Evolutionary conservation across 495 filamentous ascomycete genomes (phyloP).

Genomic region (Darksidea phi): DNA sequence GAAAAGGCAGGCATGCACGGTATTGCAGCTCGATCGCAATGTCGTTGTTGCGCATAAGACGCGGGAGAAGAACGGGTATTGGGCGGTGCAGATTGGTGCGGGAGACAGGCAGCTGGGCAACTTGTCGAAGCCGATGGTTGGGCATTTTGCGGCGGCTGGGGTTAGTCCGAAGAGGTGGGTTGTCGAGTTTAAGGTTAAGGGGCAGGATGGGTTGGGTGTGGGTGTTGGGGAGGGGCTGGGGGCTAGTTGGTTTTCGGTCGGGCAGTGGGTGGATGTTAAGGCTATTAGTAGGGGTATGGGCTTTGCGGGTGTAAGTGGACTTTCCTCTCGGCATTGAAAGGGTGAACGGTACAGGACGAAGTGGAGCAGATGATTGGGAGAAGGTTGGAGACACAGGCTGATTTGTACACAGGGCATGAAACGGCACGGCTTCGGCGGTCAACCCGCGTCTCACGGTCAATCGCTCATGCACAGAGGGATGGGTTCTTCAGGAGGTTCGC

Average conservation of each 20-base stretch:
- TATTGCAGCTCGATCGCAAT: constrained; percentile 89
- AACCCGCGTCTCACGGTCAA: constrained; percentile 90
- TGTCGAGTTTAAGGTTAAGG: constrained; percentile 79
- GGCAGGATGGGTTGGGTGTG: constrained; percentile 63
- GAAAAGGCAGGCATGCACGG: constrained; percentile 78
- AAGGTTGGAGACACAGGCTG: background rate
- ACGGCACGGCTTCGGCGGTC: constrained; percentile 79
- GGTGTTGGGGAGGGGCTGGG: constrained; percentile 68
- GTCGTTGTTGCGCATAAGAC: constrained; percentile 87
- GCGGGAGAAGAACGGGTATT: constrained; percentile 77
- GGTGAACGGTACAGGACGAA: background rate
- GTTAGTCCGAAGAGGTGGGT: constrained; percentile 79
- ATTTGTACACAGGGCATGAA: constrained; percentile 72
- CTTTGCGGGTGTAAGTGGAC: constrained; percentile 65
- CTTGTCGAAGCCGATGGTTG: constrained; percentile 73
- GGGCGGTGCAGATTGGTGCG: constrained; percentile 81
- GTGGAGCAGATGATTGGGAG: background rate
- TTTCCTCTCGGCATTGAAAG: background rate
- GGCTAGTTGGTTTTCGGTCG: constrained; percentile 84
- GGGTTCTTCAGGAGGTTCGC: constrained; percentile 80
- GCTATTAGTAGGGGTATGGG: constrained; percentile 79
- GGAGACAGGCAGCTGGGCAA: constrained; percentile 76
- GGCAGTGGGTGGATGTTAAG: constrained; percentile 85
- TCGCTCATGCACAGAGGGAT: constrained; percentile 87
- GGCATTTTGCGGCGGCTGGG: constrained; percentile 75